Evolutionary conservation across 257 asterid species (phyloP), one percentile per base, ranked within the genome.

Genomic region (Agastache rugosa): DNA sequence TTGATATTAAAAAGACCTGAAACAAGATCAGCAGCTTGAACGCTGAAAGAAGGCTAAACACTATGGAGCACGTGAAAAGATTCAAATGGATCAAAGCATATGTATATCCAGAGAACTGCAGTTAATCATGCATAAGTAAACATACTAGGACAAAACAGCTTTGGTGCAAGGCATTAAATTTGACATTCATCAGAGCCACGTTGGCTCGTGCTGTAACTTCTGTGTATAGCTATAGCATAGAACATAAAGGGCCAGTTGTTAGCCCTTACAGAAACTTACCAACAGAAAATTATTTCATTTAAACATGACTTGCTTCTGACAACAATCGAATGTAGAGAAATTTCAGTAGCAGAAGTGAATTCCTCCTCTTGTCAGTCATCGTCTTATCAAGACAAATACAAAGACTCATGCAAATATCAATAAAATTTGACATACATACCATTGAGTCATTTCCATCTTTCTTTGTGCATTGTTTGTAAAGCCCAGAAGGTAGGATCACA

Each of bases 391-490:
- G 47, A 53, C 48, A 48, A 39, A 73, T 31, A 76, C 60, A 65
- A 78, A 53, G 59, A 65, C 65, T 61, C 68, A 37, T n/a, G 64
- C 69, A 47, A 67, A 68, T 64, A 62, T 53, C 47, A 73, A 63
- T 69, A 37, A 37, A 73, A 55, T 74, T 63, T 58, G 56, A 63
- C 67, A 72, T 58, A 69, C 87, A 67, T 87, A 93, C 98, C 97
- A 7, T 74, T 41, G 78, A 61, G 73, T 77, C 81, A 55, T 71
- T 73, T 41, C 79, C 88, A 71, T 73, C 96, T 82, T 82, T 85
- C 84, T 83, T 86, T 72, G 86, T 87, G 48, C 23, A 85, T 69
- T 84, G 84, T 77, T 89, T 87, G 76, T 85, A 95, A 54, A 89
- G 87, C 50, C 72, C 81, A 53, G 86, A 61, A 75, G 97, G 96